Evolutionary conservation across 495 filamentous ascomycete species (phyloP).

Genomic region (Trichoderma asperelloides): DNA sequence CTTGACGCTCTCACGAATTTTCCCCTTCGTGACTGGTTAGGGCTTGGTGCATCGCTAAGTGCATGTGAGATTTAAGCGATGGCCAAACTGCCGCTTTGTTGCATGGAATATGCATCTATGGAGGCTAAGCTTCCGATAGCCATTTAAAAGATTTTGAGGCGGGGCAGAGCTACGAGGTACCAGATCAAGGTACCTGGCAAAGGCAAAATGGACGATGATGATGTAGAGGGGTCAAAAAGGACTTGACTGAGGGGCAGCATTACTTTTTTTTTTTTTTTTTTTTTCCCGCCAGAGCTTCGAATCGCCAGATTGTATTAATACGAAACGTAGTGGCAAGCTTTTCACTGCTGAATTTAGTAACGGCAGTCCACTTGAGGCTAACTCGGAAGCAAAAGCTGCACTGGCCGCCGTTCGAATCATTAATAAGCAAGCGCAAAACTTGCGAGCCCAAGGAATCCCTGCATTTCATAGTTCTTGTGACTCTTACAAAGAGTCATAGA

Average conservation of each 20-base stretch:
- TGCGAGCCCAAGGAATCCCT: background rate
- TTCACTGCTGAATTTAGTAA: background rate
- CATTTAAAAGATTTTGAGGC: background rate
- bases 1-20: slow-evolving; percentile 9
- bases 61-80: background rate
- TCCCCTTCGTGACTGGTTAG: slow-evolving; percentile 10
- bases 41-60: slow-evolving; percentile 9
- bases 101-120: background rate
- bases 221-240: background rate
- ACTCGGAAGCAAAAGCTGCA: background rate
- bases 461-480: background rate
- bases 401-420: background rate
- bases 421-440: background rate
- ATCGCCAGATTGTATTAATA: background rate
- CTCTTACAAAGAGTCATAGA: background rate
- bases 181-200: background rate
- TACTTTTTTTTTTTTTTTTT: background rate
- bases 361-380: background rate
- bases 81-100: background rate
- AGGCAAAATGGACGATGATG: background rate
- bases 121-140: background rate
- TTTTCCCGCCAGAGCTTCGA: background rate
- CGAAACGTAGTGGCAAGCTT: background rate
- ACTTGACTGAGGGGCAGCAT: background rate
- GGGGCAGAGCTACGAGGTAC: background rate